A percentile compares a stretch with the other conserved stretches of the same genome.
Evolutionary conservation across 2,329 filamentous ascomycete species (phyloP).

Genomic region (Tolypocladium capitatum): DNA sequence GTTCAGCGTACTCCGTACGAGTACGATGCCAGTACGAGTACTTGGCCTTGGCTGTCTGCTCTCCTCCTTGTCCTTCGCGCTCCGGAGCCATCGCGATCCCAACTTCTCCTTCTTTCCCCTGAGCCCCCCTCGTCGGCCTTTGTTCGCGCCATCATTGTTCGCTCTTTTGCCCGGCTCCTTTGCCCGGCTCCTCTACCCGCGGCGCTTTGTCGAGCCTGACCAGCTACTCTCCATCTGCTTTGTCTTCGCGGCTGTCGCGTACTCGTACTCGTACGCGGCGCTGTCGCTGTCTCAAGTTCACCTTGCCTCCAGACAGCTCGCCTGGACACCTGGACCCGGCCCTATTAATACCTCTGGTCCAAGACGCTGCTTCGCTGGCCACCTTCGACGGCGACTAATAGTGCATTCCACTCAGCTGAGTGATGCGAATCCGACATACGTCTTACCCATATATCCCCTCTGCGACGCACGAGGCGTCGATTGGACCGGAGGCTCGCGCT

Average conservation of each 20-base stretch:
- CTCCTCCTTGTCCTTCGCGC: neutral
- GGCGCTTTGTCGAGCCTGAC: neutral
- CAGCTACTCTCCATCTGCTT: neutral
- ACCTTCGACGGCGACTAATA: neutral
- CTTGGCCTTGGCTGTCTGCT: neutral
- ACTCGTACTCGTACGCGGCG: too few species aligned
- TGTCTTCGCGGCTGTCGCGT: neutral
- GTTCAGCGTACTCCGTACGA: too few species aligned
- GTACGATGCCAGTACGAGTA: too few species aligned
- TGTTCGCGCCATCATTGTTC: neutral
- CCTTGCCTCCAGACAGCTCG: neutral
- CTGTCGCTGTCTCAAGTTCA: neutral
- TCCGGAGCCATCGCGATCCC: neutral
- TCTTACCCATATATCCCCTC: neutral
- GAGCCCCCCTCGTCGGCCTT: neutral
- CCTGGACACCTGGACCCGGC: neutral
- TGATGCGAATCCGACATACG: neutral
- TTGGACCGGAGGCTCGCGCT: neutral
- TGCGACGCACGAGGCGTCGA: neutral
- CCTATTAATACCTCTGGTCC: neutral
- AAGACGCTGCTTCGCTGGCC: neutral
- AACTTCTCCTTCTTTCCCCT: neutral
- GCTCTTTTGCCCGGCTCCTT: neutral
- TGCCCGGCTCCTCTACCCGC: neutral
- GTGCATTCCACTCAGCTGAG: neutral